Conservation (phyloP, 1,284 basidiomycete species). For the Puccinia triticina region DNA sequence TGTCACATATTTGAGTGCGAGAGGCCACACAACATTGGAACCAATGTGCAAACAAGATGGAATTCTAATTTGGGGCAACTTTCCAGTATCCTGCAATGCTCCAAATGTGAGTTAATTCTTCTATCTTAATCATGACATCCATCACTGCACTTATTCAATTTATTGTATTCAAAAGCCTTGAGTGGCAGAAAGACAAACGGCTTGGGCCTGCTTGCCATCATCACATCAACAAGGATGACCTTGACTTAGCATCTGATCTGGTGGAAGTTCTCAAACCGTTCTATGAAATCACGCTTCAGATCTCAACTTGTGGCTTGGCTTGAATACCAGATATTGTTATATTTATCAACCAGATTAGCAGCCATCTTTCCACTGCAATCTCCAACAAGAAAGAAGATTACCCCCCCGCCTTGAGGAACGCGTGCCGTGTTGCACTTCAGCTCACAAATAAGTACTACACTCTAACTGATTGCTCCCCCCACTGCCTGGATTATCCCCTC, state of each 20-base stretch:
- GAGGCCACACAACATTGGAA: no score
- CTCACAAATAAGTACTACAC: constrained; percentile 29
- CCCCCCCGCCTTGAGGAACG: constrained; percentile 11
- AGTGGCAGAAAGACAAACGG: neutral
- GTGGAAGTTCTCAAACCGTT: no score
- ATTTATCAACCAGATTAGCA: neutral
- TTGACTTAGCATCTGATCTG: neutral
- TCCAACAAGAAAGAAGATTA: neutral
- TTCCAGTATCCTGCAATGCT: neutral
- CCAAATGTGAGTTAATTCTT: neutral
- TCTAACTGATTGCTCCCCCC: neutral
- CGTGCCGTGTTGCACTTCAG: neutral
- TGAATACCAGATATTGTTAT: neutral
- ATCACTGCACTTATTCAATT: neutral
- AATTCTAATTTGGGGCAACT: neutral
- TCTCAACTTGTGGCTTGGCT: neutral
- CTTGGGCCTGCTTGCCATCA: neutral
- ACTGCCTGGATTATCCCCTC: no score
- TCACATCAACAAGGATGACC: neutral
- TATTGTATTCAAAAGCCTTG: neutral
- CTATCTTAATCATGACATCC: neutral
- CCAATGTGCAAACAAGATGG: no score
- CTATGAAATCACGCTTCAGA: neutral
- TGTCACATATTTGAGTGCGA: no score
- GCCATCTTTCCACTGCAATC: no score